Conservation (phyloP, 768 basidiomycete genomes). For the Agaricus sinodeliciosus region DNA sequence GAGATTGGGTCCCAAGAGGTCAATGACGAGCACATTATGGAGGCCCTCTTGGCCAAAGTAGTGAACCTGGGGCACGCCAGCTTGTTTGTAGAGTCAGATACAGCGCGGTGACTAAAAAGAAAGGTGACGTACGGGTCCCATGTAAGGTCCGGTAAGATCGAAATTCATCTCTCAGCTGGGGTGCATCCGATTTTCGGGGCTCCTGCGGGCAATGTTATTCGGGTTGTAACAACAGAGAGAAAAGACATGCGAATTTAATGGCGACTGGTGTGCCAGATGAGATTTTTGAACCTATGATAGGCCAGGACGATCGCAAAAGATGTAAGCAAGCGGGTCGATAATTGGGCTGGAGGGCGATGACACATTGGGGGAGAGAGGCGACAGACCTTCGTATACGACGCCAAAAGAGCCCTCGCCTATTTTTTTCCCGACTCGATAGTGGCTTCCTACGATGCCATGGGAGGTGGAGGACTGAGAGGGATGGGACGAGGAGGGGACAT, state of each 20-base stretch:
- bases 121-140: conserved; percentile 63
- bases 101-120: conserved; percentile 6
- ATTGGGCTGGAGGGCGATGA: not conserved
- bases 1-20: conserved; percentile 93
- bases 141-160: conserved; percentile 93
- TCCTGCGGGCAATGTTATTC: conserved; percentile 41
- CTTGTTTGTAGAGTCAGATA: conserved; percentile 33
- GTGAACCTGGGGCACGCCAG: conserved; percentile 95
- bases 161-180: conserved; percentile 95
- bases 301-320: not conserved
- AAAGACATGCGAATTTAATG: conserved; percentile 84
- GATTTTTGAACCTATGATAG: conserved; percentile 67
- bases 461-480: conserved; percentile 58
- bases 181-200: conserved; percentile 96
- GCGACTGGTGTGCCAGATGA: conserved; percentile 84
- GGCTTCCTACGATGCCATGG: conserved; percentile 72
- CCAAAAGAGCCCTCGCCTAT: conserved; percentile 99
- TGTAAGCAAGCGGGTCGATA: conserved; percentile 1
- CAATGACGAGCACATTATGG: conserved; percentile 92
- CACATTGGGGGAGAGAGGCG: not conserved
- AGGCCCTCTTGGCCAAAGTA: conserved; percentile 98
- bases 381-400: conserved; percentile 90
- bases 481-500: conserved; percentile 74
- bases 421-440: conserved; percentile 94
- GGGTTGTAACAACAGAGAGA: conserved; percentile 5